Conservation (phyloP, 495 filamentous ascomycete genomes). For the Neurospora sublineolata region DNA sequence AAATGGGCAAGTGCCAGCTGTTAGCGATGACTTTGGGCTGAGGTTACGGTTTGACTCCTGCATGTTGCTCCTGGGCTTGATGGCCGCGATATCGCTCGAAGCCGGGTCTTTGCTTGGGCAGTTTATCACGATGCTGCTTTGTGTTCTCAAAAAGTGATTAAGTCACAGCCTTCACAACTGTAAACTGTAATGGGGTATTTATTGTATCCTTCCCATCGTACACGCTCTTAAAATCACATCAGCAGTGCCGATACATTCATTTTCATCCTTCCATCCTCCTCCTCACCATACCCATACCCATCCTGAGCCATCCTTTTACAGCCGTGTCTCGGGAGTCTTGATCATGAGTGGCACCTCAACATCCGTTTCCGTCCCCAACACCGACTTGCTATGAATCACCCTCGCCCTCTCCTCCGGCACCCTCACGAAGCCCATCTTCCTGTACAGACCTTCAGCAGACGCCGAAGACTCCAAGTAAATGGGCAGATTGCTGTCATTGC, state of each 20-base stretch:
- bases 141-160: neutral
- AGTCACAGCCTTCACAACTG: neutral
- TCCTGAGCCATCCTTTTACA: too few relatives aligned
- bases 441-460: slow-evolving; percentile 18
- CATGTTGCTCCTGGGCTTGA: too few relatives aligned
- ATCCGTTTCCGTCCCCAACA: slow-evolving; percentile 10
- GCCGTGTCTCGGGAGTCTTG: too few relatives aligned
- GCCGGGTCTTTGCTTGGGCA: neutral
- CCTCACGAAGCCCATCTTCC: slow-evolving; percentile 16
- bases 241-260: too few relatives aligned
- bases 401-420: slow-evolving; percentile 7
- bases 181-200: neutral
- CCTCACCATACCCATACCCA: too few relatives aligned
- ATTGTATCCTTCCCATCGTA: too few relatives aligned
- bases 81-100: neutral
- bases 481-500: slow-evolving; percentile 24
- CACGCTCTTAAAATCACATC: too few relatives aligned
- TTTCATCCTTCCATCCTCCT: too few relatives aligned
- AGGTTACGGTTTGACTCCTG: too few relatives aligned
- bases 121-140: neutral
- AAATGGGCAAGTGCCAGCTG: neutral
- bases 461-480: slow-evolving; percentile 22
- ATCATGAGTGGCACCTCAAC: slow-evolving; percentile 20
- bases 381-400: slow-evolving; percentile 11
- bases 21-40: neutral